These are phyloP conservation scores for Pseudogymnoascus sp. DNA, from an alignment of 2,329 filamentous ascomycete species.

Conservation along the genomic window DNA sequence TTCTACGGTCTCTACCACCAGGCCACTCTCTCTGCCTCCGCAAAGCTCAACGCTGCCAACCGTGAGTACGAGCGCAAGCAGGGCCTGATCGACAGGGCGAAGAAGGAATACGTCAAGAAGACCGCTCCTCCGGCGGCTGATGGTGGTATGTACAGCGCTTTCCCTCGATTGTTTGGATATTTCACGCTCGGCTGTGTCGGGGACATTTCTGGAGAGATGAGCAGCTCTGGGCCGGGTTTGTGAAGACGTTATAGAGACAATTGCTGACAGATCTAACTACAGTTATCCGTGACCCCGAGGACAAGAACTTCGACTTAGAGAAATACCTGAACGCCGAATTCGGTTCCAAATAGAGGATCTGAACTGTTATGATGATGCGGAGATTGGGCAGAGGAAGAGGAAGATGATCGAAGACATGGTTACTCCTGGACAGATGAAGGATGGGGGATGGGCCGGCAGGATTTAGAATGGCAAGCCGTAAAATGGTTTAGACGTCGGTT, in stretches of 20 bases:
- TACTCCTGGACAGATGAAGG: background rate
- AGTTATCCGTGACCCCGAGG: constrained; percentile 70
- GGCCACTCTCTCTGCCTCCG: constrained; percentile 64
- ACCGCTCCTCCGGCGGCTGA: constrained; percentile 42
- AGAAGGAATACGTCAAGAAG: constrained; percentile 82
- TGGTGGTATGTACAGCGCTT: constrained; percentile 1
- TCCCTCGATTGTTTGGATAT: background rate
- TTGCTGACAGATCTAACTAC: constrained; percentile 16
- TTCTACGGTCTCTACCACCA: constrained; percentile 97
- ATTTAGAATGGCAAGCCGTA: constrained; percentile 11
- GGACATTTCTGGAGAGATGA: background rate
- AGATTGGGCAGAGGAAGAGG: constrained; percentile 8
- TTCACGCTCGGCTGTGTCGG: background rate
- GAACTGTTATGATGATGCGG: constrained; percentile 4
- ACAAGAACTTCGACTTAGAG: constrained; percentile 92
- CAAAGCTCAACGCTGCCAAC: constrained; percentile 64
- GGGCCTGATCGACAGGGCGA: constrained; percentile 85
- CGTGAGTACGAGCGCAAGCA: constrained; percentile 87
- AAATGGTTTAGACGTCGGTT: constrained; percentile 29
- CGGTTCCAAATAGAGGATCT: constrained; percentile 23
- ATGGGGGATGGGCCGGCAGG: background rate
- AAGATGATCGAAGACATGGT: constrained; percentile 10
- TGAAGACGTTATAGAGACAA: background rate
- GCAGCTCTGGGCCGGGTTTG: background rate
- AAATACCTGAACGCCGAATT: constrained; percentile 59